phyloP scores from a whole-genome alignment of 2,329 filamentous ascomycete genomes.

The Stachybotrys elegans region DNA sequence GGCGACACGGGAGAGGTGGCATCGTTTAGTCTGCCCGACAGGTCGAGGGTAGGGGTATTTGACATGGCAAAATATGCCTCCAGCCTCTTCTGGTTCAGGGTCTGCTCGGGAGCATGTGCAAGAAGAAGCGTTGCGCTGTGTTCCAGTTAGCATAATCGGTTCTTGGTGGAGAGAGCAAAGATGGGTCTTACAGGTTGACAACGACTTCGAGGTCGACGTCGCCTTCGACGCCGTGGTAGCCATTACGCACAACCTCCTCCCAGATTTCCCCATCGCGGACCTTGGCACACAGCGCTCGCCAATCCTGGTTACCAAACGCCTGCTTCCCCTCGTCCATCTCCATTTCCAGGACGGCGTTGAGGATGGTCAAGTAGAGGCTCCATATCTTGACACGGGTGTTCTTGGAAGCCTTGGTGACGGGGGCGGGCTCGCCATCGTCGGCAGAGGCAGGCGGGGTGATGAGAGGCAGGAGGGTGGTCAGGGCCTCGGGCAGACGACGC shows the following conservation, averaged over 20 bases:
- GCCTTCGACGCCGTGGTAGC: slow-evolving; percentile 83
- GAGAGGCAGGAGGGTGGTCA: slow-evolving; percentile 78
- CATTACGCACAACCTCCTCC: slow-evolving; percentile 84
- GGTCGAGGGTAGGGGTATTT: slow-evolving; percentile 66
- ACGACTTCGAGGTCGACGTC: slow-evolving; percentile 94
- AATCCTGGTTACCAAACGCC: slow-evolving; percentile 79
- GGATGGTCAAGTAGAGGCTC: slow-evolving; percentile 90
- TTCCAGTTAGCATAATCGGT: slow-evolving; percentile 13
- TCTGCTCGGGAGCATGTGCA: slow-evolving; percentile 81
- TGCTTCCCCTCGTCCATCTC: slow-evolving; percentile 86
- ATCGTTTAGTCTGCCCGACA: slow-evolving; percentile 58
- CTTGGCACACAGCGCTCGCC: slow-evolving; percentile 75
- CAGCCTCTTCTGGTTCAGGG: slow-evolving; percentile 77
- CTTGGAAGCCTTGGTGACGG: slow-evolving; percentile 73
- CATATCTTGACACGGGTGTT: slow-evolving; percentile 90
- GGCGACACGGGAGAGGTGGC: slow-evolving; percentile 30
- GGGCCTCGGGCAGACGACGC: slow-evolving; percentile 82
- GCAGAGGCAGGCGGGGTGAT: slow-evolving; percentile 56
- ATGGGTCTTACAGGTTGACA: slow-evolving; percentile 65
- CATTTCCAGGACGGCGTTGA: slow-evolving; percentile 87
- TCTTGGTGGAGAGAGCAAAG: slow-evolving; percentile 6
- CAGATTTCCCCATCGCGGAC: slow-evolving; percentile 89
- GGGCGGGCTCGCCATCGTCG: slow-evolving; percentile 55
- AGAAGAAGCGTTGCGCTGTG: slow-evolving; percentile 84
- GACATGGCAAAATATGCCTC: slow-evolving; percentile 84